Evolutionary conservation across 495 filamentous ascomycete genomes (phyloP).

Genomic region (Wilcoxina mikolae): DNA sequence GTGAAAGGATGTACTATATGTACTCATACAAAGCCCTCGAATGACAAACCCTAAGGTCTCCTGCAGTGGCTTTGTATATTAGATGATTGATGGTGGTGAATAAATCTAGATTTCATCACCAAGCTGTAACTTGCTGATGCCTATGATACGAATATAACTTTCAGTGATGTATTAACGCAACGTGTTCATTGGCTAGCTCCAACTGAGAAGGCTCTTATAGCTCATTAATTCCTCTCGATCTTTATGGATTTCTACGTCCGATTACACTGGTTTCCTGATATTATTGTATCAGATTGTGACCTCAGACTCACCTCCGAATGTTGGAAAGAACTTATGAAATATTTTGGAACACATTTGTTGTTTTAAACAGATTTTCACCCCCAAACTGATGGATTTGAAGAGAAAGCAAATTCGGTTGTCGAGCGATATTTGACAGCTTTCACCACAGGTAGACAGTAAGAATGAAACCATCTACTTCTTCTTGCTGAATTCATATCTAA

Average conservation of each 20-base stretch:
- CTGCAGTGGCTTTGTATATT: neutral
- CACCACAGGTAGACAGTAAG: neutral
- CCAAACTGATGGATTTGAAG: neutral
- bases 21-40: neutral
- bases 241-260: neutral
- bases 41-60: neutral
- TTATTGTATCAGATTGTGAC: neutral
- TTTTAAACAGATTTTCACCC: neutral
- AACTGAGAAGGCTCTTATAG: neutral
- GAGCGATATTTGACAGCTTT: neutral
- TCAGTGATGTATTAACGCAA: slow-evolving; percentile 6
- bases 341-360: neutral
- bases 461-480: neutral
- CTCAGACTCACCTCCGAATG: neutral
- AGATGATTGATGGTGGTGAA: neutral
- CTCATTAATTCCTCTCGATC: neutral
- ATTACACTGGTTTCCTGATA: neutral
- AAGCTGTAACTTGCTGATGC: neutral
- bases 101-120: slow-evolving; percentile 7
- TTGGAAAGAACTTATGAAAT: neutral
- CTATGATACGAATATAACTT: neutral
- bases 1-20: neutral
- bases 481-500: neutral
- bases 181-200: neutral
- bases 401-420: neutral